Percentiles rank a stretch among this genome's conserved stretches.
These are phyloP conservation scores for Linderina pennispora DNA, from an alignment of 192 early-diverging fungal species.

Conservation along the genomic window DNA sequence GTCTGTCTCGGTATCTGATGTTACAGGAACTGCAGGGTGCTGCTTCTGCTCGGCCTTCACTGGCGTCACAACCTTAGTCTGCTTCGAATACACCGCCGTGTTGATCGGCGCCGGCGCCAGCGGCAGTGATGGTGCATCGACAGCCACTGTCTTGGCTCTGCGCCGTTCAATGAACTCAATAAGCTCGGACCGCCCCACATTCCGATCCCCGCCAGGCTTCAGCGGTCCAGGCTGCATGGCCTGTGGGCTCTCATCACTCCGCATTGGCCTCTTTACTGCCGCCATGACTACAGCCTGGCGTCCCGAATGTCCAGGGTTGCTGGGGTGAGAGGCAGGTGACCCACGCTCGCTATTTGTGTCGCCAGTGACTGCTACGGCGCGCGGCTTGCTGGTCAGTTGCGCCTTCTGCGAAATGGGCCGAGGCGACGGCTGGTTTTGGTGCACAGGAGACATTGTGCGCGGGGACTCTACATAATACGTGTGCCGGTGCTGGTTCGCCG, in stretches of 20 bases:
- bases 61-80: background rate
- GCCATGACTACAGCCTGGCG: too few species aligned
- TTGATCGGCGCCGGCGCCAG: background rate
- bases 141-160: slow-evolving; percentile 9
- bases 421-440: background rate
- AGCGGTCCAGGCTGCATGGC: too few species aligned
- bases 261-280: too few species aligned
- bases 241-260: background rate
- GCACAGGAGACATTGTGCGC: background rate
- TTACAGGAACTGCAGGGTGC: background rate
- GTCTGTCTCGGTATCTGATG: background rate
- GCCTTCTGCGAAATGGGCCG: background rate
- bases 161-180: slow-evolving; percentile 45
- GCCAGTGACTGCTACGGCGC: too few species aligned
- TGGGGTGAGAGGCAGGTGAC: too few species aligned
- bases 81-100: too few species aligned
- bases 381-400: background rate
- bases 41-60: background rate
- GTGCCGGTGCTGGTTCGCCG: background rate
- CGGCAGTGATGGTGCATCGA: background rate
- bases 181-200: slow-evolving; percentile 18
- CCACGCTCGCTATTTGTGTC: too few species aligned
- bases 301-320: too few species aligned
- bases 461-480: background rate
- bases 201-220: background rate